Evolutionary conservation across 768 basidiomycete genomes (phyloP).

Genomic region (Calocera viscosa): DNA sequence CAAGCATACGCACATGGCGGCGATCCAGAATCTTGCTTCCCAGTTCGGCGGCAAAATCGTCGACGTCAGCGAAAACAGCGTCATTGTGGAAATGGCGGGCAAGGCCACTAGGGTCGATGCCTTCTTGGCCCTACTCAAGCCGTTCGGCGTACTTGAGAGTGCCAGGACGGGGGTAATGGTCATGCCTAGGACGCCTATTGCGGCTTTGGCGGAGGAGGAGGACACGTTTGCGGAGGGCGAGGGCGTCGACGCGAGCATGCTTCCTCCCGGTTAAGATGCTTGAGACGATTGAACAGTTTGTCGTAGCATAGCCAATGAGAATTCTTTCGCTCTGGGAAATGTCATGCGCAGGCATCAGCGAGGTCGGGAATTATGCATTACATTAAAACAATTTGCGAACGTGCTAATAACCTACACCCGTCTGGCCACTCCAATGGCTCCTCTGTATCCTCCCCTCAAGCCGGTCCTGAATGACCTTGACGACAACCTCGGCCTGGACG

Average conservation of each 20-base stretch:
- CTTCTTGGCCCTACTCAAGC: constrained; percentile 79
- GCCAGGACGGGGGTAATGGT: constrained; percentile 94
- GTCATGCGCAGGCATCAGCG: no score
- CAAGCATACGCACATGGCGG: constrained; percentile 80
- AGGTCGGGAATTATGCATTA: no score
- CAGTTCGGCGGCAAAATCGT: constrained; percentile 92
- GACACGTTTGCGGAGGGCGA: constrained; percentile 41
- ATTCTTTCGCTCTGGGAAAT: no score
- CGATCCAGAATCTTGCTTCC: constrained; percentile 66
- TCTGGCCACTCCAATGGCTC: background rate
- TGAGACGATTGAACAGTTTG: background rate
- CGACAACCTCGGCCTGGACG: constrained; percentile 51
- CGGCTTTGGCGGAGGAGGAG: constrained; percentile 39
- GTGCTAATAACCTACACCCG: background rate
- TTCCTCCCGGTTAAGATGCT: constrained; percentile 73
- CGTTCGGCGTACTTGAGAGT: constrained; percentile 91
- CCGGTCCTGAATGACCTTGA: constrained; percentile 59
- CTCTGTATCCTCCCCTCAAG: constrained; percentile 27
- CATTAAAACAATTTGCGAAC: no score
- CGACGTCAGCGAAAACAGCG: constrained; percentile 86
- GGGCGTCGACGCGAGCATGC: constrained; percentile 74
- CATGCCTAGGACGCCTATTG: constrained; percentile 91
- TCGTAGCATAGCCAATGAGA: background rate
- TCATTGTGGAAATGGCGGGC: constrained; percentile 89
- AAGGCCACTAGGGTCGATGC: constrained; percentile 87